Conservation (phyloP, 208 protist genomes). For the Tritrichomonas foetus region DNA sequence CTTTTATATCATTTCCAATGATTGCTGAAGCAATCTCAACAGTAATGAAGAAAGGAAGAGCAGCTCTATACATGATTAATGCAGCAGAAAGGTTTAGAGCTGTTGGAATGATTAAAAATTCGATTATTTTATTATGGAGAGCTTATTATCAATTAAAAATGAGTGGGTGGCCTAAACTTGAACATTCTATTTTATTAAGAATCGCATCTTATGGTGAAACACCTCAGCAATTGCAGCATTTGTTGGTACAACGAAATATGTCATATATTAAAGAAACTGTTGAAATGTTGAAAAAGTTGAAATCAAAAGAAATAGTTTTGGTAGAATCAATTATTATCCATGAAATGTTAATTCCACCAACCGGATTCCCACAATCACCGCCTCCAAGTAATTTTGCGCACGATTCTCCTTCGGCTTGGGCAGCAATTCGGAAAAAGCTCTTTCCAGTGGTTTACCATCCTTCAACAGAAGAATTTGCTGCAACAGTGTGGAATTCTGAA, state of each 20-base stretch:
- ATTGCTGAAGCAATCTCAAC: not conserved
- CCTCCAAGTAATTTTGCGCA: not conserved
- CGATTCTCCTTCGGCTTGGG: not conserved
- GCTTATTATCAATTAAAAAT: not conserved
- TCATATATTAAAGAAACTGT: not conserved
- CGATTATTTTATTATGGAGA: not conserved
- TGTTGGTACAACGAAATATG: not conserved
- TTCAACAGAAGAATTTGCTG: slow-evolving; percentile 5
- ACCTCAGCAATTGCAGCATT: not conserved
- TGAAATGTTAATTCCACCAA: not conserved
- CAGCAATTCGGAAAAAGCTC: not conserved
- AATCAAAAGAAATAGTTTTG: not conserved
- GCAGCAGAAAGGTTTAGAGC: not conserved
- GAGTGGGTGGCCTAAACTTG: not conserved
- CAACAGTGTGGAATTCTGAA: not conserved
- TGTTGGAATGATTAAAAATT: not conserved
- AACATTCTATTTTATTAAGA: not conserved
- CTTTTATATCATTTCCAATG: not conserved
- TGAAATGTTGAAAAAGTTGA: not conserved
- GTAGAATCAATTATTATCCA: not conserved
- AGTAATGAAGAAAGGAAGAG: no score
- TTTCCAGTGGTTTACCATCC: slow-evolving; percentile 2
- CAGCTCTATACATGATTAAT: not conserved
- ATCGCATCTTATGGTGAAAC: not conserved
- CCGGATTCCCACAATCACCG: not conserved